These are phyloP conservation scores for Termitomyces sp. DNA, from an alignment of 768 basidiomycete genomes.

Conservation along the genomic window DNA sequence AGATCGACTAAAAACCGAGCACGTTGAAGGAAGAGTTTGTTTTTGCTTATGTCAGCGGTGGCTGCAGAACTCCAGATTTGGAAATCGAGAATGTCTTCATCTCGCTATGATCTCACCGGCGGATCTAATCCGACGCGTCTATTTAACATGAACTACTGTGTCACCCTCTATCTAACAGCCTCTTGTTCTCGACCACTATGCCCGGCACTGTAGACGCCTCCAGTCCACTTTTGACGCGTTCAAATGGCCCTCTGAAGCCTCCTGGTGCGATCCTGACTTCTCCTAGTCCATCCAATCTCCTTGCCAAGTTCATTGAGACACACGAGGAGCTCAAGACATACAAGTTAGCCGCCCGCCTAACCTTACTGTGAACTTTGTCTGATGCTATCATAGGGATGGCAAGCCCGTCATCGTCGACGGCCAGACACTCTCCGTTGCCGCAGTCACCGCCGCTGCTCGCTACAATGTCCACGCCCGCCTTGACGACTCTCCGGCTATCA, in stretches of 20 bases:
- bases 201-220: conserved; percentile 25
- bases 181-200: conserved; percentile 2
- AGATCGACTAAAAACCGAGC: not conserved
- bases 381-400: conserved; percentile 35
- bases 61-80: not conserved
- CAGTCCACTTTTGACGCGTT: conserved; percentile 13
- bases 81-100: not conserved
- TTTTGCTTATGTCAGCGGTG: conserved; percentile 2
- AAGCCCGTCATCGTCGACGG: conserved; percentile 50
- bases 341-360: conserved; percentile 35
- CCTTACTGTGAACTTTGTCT: not conserved
- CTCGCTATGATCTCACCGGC: not conserved
- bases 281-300: conserved; percentile 15
- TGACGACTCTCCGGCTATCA: conserved; percentile 23
- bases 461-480: conserved; percentile 33
- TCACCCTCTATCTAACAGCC: not conserved
- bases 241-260: conserved; percentile 3
- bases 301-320: conserved; percentile 40
- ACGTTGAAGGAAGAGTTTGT: not conserved
- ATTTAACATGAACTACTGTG: conserved; percentile 13
- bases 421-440: conserved; percentile 52
- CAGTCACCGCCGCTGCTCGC: conserved; percentile 52
- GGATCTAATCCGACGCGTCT: conserved; percentile 10
- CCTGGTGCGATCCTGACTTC: not conserved
- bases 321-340: conserved; percentile 52